Conservation (phyloP, 768 basidiomycete species). For the Phylloporus sp. region DNA sequence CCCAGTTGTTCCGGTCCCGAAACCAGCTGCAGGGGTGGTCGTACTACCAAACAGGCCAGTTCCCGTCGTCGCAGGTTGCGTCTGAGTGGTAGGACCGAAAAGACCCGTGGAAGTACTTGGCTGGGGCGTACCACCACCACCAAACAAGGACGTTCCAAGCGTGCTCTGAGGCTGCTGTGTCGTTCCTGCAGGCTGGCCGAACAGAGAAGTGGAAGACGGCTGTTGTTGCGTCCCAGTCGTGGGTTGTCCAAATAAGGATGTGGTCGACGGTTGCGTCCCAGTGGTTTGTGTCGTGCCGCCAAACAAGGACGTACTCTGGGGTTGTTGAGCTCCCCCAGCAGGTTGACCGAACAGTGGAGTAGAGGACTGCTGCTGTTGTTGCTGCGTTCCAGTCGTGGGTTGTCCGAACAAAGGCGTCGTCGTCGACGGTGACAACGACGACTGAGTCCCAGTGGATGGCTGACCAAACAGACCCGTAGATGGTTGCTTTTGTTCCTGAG, state of each 20-base stretch:
- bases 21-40: neutral
- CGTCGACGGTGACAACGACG: too few species aligned
- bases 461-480: constrained; percentile 29
- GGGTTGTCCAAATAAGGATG: constrained; percentile 28
- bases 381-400: constrained; percentile 31
- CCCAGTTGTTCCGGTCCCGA: constrained; percentile 4
- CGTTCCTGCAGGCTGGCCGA: constrained; percentile 32
- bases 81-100: constrained; percentile 18
- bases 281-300: constrained; percentile 13
- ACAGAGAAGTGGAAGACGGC: constrained; percentile 30
- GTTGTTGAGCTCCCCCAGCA: constrained; percentile 15
- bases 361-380: constrained; percentile 31
- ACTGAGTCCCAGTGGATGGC: constrained; percentile 12
- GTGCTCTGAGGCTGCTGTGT: constrained; percentile 23
- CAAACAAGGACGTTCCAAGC: constrained; percentile 33
- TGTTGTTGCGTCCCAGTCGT: constrained; percentile 33
- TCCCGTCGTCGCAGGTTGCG: constrained; percentile 14
- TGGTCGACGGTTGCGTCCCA: constrained; percentile 10
- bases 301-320: constrained; percentile 28
- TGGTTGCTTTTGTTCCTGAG: constrained; percentile 25
- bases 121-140: constrained; percentile 10
- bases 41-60: constrained; percentile 28
- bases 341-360: constrained; percentile 37
- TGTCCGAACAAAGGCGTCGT: constrained; percentile 25
- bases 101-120: constrained; percentile 12